Conservation (phyloP, 148 eudicot genomes). For the Bassia scoparia region DNA sequence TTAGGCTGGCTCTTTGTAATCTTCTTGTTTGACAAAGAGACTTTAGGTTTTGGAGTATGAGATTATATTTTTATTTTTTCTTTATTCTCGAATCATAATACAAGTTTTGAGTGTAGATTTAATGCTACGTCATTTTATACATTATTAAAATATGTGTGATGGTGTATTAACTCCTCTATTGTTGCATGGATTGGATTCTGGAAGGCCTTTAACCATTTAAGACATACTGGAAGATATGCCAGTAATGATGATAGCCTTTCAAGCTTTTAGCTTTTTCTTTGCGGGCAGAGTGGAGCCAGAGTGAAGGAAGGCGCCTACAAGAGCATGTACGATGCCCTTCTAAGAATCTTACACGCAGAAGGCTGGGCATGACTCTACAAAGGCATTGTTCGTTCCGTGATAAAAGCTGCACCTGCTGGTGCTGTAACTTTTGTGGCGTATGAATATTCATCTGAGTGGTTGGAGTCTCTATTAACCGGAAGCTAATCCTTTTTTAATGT, state of each 20-base stretch:
- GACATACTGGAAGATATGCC: conserved; percentile 33
- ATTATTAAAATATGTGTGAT: neutral
- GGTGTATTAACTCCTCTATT: neutral
- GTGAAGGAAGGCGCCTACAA: conserved; percentile 65
- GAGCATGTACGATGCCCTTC: conserved; percentile 68
- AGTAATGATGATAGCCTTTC: conserved; percentile 45
- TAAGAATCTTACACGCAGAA: conserved; percentile 52
- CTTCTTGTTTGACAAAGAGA: neutral
- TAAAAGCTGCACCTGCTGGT: conserved; percentile 96
- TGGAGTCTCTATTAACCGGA: conserved; percentile 60
- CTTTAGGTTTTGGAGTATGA: neutral
- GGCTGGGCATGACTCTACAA: conserved; percentile 92
- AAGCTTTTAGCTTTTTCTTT: conserved; percentile 83
- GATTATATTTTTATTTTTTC: neutral
- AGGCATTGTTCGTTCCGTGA: conserved; percentile 85
- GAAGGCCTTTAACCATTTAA: conserved; percentile 61
- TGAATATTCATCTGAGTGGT: conserved; percentile 75
- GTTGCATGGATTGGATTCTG: conserved; percentile 4
- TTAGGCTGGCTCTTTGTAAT: neutral
- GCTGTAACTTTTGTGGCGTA: conserved; percentile 96
- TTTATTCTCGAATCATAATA: neutral
- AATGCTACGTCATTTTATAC: neutral
- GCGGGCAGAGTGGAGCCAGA: conserved; percentile 91
- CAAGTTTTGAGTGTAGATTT: neutral
- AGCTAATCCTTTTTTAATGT: neutral